Conservation (phyloP, 345 rosid species). For the Populus simonii region DNA sequence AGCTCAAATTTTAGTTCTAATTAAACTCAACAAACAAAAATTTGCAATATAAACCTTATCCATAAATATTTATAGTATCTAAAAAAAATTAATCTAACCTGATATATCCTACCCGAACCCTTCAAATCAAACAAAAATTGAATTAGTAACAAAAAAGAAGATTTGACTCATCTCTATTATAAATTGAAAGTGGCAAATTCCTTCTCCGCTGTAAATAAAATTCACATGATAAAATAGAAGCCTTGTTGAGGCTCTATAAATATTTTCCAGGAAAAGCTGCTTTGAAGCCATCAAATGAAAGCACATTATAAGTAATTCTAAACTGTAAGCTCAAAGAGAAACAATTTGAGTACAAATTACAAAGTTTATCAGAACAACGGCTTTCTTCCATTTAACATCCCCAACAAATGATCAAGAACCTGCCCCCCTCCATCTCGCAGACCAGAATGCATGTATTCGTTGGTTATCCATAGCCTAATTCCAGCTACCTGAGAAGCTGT, state of each 20-base stretch:
- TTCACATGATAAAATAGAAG: background rate
- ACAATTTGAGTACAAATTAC: background rate
- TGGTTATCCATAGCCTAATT: constrained; percentile 77
- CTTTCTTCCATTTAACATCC: constrained; percentile 75
- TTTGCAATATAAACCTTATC: too few relatives aligned
- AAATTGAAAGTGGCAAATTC: background rate
- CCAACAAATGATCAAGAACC: constrained; percentile 76
- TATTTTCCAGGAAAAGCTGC: background rate
- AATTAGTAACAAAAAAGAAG: background rate
- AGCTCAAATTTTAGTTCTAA: too few relatives aligned
- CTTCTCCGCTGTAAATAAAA: background rate
- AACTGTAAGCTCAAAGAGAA: background rate
- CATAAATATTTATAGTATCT: too few relatives aligned
- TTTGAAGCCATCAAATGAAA: background rate
- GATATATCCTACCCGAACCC: too few relatives aligned
- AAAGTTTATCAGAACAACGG: constrained; percentile 51
- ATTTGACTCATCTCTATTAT: background rate
- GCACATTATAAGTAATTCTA: background rate
- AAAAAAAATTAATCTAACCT: too few relatives aligned
- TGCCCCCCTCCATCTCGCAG: constrained; percentile 71
- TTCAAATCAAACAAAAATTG: too few relatives aligned
- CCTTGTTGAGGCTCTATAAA: background rate
- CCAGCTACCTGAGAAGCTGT: constrained; percentile 71
- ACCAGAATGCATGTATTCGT: constrained; percentile 92
- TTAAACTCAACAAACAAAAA: too few relatives aligned